These are phyloP conservation scores for Quercus robur DNA, from an alignment of 306 rosid species.

Conservation along the genomic window DNA sequence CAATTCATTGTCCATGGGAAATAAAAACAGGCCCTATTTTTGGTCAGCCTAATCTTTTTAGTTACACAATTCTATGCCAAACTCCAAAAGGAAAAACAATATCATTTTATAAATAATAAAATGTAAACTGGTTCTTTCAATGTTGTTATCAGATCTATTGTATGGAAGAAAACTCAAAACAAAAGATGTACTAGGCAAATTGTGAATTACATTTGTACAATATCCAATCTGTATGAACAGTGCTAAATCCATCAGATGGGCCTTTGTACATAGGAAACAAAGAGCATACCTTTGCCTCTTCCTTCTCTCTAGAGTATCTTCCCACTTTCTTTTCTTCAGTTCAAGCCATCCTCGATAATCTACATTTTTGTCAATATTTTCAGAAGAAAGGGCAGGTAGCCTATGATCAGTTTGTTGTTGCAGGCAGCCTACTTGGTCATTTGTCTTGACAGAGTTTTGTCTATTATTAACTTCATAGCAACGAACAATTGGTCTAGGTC, in stretches of 20 bases:
- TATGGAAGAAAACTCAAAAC: background rate
- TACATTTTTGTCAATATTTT: slow-evolving; percentile 56
- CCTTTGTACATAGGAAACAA: slow-evolving; percentile 15
- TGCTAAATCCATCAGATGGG: slow-evolving; percentile 3
- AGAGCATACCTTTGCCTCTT: slow-evolving; percentile 73
- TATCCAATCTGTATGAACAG: background rate
- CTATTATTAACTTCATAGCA: slow-evolving; percentile 51
- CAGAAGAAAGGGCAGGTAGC: slow-evolving; percentile 25
- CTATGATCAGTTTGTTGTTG: slow-evolving; percentile 30
- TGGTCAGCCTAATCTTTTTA: background rate
- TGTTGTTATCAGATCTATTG: background rate
- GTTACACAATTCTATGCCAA: background rate
- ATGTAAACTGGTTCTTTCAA: background rate
- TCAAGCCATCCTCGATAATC: slow-evolving; percentile 98
- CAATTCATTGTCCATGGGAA: background rate
- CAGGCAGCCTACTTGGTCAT: slow-evolving; percentile 28
- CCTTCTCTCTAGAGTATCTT: slow-evolving; percentile 62
- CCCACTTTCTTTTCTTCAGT: slow-evolving; percentile 83
- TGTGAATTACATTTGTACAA: background rate
- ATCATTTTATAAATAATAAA: background rate
- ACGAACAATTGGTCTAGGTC: slow-evolving; percentile 79
- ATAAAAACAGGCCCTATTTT: background rate
- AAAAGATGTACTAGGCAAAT: background rate
- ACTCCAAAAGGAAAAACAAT: background rate
- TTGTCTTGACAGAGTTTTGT: slow-evolving; percentile 26